A percentile compares a stretch with the other conserved stretches of the same genome.
Evolutionary conservation across 345 rosid genomes (phyloP).

Genomic region (Excoecaria cochinchinensis): DNA sequence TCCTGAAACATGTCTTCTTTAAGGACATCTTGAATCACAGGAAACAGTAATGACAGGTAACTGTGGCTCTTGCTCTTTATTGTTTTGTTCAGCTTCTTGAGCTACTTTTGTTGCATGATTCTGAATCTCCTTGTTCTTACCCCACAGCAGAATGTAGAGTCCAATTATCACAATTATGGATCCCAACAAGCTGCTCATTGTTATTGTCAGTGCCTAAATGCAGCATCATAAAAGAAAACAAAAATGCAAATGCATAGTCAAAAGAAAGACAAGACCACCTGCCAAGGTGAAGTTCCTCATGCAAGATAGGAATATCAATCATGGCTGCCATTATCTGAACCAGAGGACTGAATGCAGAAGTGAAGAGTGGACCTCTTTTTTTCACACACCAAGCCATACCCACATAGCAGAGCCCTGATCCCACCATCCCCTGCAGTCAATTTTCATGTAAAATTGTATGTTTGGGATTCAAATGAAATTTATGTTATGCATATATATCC

Average conservation of each 20-base stretch:
- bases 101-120: slow-evolving; percentile 36
- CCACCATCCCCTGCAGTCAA: slow-evolving; percentile 61
- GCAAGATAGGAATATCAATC: slow-evolving; percentile 61
- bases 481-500: too few relatives aligned
- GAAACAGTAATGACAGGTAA: slow-evolving; percentile 32
- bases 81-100: slow-evolving; percentile 32
- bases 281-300: slow-evolving; percentile 64
- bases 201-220: background rate
- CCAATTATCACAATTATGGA: slow-evolving; percentile 63
- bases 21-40: slow-evolving; percentile 16
- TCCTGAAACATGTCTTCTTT: background rate
- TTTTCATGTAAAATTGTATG: too few relatives aligned
- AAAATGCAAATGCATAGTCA: background rate
- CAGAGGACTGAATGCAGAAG: slow-evolving; percentile 71
- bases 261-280: slow-evolving; percentile 42
- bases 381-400: slow-evolving; percentile 89
- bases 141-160: slow-evolving; percentile 76
- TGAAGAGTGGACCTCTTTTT: slow-evolving; percentile 75
- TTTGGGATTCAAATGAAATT: too few relatives aligned
- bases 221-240: too few relatives aligned
- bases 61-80: slow-evolving; percentile 32
- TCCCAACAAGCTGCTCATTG: slow-evolving; percentile 55
- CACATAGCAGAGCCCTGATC: slow-evolving; percentile 74
- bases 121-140: slow-evolving; percentile 56
- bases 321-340: slow-evolving; percentile 66